These are phyloP conservation scores for Earliella scabrosa DNA, from an alignment of 1,284 basidiomycete genomes.

Conservation along the genomic window DNA sequence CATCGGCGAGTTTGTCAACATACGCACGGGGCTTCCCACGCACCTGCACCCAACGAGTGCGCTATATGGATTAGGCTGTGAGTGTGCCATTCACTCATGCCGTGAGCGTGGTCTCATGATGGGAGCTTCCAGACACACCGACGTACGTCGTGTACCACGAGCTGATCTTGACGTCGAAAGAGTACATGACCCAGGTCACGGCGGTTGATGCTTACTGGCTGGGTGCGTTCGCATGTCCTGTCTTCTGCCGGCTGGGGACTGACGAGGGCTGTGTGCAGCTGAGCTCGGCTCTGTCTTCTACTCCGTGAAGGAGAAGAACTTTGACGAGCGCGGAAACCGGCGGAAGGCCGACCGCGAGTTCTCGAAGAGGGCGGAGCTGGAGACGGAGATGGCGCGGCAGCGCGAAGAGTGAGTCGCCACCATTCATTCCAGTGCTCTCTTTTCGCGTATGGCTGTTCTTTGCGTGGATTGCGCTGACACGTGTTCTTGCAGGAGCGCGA, in stretches of 20 bases:
- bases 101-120: slow-evolving; percentile 17
- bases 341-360: slow-evolving; percentile 86
- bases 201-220: slow-evolving; percentile 96
- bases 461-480: slow-evolving; percentile 2
- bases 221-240: slow-evolving; percentile 48
- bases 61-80: slow-evolving; percentile 94
- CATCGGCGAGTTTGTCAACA: slow-evolving; percentile 98
- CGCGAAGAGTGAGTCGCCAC: slow-evolving; percentile 77
- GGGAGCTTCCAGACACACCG: slow-evolving; percentile 73
- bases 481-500: slow-evolving; percentile 52
- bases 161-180: slow-evolving; percentile 90
- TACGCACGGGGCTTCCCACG: slow-evolving; percentile 91
- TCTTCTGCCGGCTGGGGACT: background rate
- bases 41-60: slow-evolving; percentile 97
- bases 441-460: background rate
- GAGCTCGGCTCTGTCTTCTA: slow-evolving; percentile 95
- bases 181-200: slow-evolving; percentile 98
- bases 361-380: slow-evolving; percentile 86
- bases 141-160: slow-evolving; percentile 98
- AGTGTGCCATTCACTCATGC: slow-evolving; percentile 33
- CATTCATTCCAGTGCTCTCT: too few species aligned
- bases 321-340: slow-evolving; percentile 80
- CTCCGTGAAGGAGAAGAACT: slow-evolving; percentile 94
- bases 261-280: slow-evolving; percentile 49
- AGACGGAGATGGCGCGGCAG: slow-evolving; percentile 87